These are phyloP conservation scores for Phytophthora cactorum DNA, from an alignment of 352 stramenopile genomes.

Conservation along the genomic window DNA sequence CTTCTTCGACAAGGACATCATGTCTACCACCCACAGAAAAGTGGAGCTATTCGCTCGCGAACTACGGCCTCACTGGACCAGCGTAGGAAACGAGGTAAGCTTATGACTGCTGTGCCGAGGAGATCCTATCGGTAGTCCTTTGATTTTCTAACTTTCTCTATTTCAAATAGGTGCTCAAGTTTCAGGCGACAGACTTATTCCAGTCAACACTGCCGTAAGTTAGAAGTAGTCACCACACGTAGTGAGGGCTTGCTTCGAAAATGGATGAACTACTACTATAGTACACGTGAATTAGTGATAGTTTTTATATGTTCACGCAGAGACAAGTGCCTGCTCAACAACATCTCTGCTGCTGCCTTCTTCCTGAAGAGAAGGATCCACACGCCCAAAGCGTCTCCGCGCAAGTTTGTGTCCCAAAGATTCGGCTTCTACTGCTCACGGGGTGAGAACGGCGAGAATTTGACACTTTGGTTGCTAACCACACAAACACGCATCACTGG, in stretches of 20 bases:
- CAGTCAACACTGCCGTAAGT: slow-evolving; percentile 1
- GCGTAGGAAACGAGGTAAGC: slow-evolving; percentile 65
- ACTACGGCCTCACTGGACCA: slow-evolving; percentile 63
- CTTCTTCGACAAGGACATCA: slow-evolving; percentile 46
- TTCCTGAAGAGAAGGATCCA: slow-evolving; percentile 44
- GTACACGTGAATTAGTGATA: no score
- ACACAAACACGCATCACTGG: background rate
- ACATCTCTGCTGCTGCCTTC: slow-evolving; percentile 74
- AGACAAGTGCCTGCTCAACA: slow-evolving; percentile 49
- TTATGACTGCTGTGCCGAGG: background rate
- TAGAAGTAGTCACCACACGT: no score
- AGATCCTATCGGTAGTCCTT: background rate
- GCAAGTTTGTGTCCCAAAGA: slow-evolving; percentile 83
- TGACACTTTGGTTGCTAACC: slow-evolving; percentile 88
- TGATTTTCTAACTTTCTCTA: slow-evolving; percentile 5
- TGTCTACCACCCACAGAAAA: slow-evolving; percentile 27
- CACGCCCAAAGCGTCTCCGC: slow-evolving; percentile 18
- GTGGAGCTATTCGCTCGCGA: slow-evolving; percentile 76
- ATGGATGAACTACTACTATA: no score
- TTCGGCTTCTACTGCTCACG: slow-evolving; percentile 87
- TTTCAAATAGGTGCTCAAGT: slow-evolving; percentile 54
- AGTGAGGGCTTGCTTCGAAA: no score
- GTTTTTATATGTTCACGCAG: slow-evolving; percentile 37
- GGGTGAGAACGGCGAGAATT: slow-evolving; percentile 81
- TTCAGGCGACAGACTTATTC: slow-evolving; percentile 38